These are phyloP conservation scores for Pseudocercospora pini-densiflorae DNA, from an alignment of 2,329 filamentous ascomycete species.

Conservation along the genomic window DNA sequence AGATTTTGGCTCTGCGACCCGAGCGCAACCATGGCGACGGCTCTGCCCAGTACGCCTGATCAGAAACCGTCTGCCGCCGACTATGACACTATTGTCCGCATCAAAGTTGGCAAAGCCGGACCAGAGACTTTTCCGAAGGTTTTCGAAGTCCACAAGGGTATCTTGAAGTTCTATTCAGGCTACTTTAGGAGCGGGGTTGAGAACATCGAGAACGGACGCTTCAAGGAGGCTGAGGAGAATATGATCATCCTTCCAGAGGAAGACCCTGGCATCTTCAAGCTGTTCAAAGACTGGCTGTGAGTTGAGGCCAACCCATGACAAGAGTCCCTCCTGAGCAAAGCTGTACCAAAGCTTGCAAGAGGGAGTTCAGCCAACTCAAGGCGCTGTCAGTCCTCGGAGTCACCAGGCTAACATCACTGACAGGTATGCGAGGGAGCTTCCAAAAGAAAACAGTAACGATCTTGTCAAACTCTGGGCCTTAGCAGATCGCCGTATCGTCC, in stretches of 20 bases:
- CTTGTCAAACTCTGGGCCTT: background rate
- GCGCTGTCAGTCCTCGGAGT: too few relatives aligned
- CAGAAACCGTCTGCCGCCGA: too few relatives aligned
- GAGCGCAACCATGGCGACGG: too few relatives aligned
- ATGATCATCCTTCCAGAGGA: background rate
- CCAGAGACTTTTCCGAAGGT: too few relatives aligned
- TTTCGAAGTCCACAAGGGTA: background rate
- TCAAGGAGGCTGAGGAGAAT: background rate
- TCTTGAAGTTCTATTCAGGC: slow-evolving; percentile 3
- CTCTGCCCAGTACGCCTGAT: too few relatives aligned
- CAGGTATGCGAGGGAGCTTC: too few relatives aligned
- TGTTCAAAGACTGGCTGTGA: background rate
- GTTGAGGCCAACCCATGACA: too few relatives aligned
- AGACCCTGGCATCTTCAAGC: background rate
- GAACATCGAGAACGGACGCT: background rate
- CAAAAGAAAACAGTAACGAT: too few relatives aligned
- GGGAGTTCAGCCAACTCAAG: too few relatives aligned
- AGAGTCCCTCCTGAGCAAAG: too few relatives aligned
- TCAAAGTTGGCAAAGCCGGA: background rate
- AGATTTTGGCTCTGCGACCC: too few relatives aligned
- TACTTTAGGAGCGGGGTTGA: background rate
- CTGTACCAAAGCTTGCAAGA: too few relatives aligned
- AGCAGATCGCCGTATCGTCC: background rate
- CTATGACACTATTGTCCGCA: background rate
- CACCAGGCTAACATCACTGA: background rate